phyloP scores from a whole-genome alignment of 352 stramenopile genomes.

The Blastocystis sp. region DNA sequence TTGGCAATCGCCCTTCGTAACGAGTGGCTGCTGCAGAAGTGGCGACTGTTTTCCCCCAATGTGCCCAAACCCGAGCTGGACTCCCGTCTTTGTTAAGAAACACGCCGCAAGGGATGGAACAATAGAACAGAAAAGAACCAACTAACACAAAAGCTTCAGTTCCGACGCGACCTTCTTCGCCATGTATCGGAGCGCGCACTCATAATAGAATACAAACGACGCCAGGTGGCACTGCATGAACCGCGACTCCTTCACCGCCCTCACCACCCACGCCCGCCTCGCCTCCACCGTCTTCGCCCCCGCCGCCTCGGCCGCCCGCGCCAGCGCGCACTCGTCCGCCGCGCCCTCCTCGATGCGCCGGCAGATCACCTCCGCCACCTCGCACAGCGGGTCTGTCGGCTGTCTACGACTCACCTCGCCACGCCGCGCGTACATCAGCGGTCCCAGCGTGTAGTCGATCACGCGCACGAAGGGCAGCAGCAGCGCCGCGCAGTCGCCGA shows the following conservation, averaged over 20 bases:
- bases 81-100: conserved; percentile 20
- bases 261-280: not conserved
- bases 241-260: not conserved
- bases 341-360: not conserved
- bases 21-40: conserved; percentile 36
- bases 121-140: not conserved
- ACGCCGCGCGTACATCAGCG: not conserved
- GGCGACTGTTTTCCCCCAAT: not conserved
- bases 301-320: not conserved
- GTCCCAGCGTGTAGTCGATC: conserved; percentile 25
- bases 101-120: not conserved
- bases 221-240: conserved; percentile 30
- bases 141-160: not conserved
- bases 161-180: not conserved
- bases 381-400: conserved; percentile 4
- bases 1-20: conserved; percentile 5
- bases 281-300: not conserved
- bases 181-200: conserved; percentile 37
- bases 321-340: not conserved
- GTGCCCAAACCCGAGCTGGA: not conserved
- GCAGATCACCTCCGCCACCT: not conserved
- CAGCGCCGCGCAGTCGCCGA: conserved; percentile 41
- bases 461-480: conserved; percentile 24
- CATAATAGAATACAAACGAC: conserved; percentile 53
- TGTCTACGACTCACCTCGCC: conserved; percentile 21